phyloP scores from a whole-genome alignment of 2,329 filamentous ascomycete genomes.

The Canariomyces notabilis region DNA sequence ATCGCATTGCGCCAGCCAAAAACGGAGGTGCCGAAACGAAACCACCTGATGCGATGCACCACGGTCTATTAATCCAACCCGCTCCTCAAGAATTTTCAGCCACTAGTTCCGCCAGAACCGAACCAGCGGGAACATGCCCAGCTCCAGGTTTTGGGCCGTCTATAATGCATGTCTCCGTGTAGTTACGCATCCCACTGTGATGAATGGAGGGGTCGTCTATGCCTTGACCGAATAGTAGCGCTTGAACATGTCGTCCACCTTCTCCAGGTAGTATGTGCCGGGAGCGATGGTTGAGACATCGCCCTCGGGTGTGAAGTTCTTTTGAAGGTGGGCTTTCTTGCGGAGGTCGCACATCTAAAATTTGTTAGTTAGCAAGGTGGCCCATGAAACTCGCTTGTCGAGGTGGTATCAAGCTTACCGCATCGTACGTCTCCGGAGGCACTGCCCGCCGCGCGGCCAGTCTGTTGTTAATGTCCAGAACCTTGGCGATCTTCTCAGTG shows the following conservation, averaged over 20 bases:
- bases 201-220: too few species aligned
- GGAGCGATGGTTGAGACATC: constrained; percentile 59
- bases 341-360: constrained; percentile 67
- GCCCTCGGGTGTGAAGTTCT: constrained; percentile 68
- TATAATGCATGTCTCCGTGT: too few species aligned
- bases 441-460: constrained; percentile 62
- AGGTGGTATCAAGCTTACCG: constrained; percentile 45
- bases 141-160: too few species aligned
- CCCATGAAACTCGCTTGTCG: neutral
- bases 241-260: constrained; percentile 83
- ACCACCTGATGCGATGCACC: too few species aligned
- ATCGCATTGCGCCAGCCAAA: too few species aligned
- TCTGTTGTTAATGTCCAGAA: constrained; percentile 64
- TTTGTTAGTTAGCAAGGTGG: constrained; percentile 6
- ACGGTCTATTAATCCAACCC: too few species aligned
- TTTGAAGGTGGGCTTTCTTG: constrained; percentile 78
- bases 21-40: too few species aligned
- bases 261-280: constrained; percentile 73
- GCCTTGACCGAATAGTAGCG: constrained; percentile 72
- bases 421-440: constrained; percentile 67
- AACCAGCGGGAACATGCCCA: too few species aligned
- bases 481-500: constrained; percentile 62
- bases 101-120: too few species aligned
- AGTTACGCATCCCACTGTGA: too few species aligned
- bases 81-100: too few species aligned